phyloP scores from a whole-genome alignment of 768 basidiomycete species.

The Russula compacta region DNA sequence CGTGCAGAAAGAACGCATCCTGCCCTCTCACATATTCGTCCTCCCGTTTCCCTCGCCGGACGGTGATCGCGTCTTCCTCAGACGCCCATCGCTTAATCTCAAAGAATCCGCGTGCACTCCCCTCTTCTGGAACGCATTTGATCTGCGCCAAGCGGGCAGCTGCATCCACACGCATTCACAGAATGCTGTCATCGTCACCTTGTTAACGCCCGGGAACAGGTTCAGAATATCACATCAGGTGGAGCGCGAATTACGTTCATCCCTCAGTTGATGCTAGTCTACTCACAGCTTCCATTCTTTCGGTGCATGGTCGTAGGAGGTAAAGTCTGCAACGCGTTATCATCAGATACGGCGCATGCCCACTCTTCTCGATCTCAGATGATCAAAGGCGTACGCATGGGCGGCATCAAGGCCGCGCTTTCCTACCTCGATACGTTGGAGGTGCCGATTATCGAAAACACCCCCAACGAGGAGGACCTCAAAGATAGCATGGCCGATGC shows the following conservation, averaged over 20 bases:
- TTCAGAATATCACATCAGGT: constrained; percentile 84
- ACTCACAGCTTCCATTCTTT: neutral
- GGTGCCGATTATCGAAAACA: constrained; percentile 86
- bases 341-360: neutral
- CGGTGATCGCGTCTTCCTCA: constrained; percentile 66
- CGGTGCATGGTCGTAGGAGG: neutral
- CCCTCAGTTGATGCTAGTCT: too few relatives aligned
- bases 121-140: constrained; percentile 88
- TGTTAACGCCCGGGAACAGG: constrained; percentile 60
- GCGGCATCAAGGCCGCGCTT: constrained; percentile 64
- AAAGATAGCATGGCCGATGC: constrained; percentile 84
- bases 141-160: constrained; percentile 65
- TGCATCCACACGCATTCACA: constrained; percentile 92
- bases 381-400: constrained; percentile 83
- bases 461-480: constrained; percentile 82
- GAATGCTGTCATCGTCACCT: constrained; percentile 80
- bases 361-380: constrained; percentile 39
- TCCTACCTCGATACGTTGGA: constrained; percentile 81
- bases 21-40: constrained; percentile 79
- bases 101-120: constrained; percentile 88
- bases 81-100: constrained; percentile 58
- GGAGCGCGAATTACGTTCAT: constrained; percentile 16
- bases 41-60: constrained; percentile 68
- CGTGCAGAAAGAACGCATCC: constrained; percentile 85
- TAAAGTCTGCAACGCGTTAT: neutral